Evolutionary conservation across 1,139 yeast genomes (phyloP).

Genomic region (Kodamaea anthophila): DNA sequence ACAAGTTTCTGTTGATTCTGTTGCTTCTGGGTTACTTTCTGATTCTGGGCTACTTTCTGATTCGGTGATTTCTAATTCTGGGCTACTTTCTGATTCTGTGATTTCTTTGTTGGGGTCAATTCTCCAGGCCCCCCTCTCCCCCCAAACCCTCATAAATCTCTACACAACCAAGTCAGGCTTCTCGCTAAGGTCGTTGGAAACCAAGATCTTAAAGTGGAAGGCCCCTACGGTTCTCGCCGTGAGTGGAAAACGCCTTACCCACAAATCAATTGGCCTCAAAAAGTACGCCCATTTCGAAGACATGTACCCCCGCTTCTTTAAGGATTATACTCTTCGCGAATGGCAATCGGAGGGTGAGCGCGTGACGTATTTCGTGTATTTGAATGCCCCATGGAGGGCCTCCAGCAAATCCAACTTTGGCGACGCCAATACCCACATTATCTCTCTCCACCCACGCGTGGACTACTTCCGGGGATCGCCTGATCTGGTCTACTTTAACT

Average conservation of each 20-base stretch:
- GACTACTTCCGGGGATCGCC: conserved; percentile 44
- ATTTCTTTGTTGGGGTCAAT: too few relatives aligned
- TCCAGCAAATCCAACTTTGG: conserved; percentile 76
- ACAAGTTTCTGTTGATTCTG: too few relatives aligned
- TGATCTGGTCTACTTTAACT: conserved; percentile 55
- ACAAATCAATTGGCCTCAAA: conserved; percentile 34
- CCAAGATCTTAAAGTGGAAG: conserved; percentile 82
- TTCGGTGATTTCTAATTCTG: too few relatives aligned
- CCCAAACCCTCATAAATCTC: too few relatives aligned
- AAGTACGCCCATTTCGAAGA: conserved; percentile 47
- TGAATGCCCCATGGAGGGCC: conserved; percentile 69
- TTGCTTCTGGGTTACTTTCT: too few relatives aligned
- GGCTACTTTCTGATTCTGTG: too few relatives aligned
- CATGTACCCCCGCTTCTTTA: conserved; percentile 46
- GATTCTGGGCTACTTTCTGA: too few relatives aligned
- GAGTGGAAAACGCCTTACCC: conserved; percentile 51
- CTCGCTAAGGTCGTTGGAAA: conserved; percentile 80
- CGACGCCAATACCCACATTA: conserved; percentile 43
- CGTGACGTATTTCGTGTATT: conserved; percentile 55
- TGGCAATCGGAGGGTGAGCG: conserved; percentile 37
- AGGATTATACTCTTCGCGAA: conserved; percentile 8
- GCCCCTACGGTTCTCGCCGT: conserved; percentile 75
- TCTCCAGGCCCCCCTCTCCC: too few relatives aligned
- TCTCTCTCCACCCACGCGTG: conserved; percentile 63
- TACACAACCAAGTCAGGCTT: conserved; percentile 72